Base-by-base conservation (phyloP, 106 monocot species). In the Amphibolis antarctica region DNA sequence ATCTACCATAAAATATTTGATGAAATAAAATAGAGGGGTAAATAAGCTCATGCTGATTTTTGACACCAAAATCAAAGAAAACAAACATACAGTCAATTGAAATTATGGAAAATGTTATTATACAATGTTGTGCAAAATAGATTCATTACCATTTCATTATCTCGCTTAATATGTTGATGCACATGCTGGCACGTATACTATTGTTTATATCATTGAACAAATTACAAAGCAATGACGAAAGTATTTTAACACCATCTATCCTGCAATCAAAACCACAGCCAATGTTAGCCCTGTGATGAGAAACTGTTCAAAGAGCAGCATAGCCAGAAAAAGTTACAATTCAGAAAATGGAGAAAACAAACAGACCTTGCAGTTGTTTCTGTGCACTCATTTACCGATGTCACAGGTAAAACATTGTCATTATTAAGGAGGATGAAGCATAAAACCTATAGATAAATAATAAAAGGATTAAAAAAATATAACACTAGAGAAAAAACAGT, bases 61-160 rank as follows among this genome's bases (percentile, higher is more conserved):
- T n/a, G n/a, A n/a, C n/a, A n/a, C n/a, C n/a, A n/a, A n/a, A n/a
- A n/a, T n/a, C n/a, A n/a, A n/a, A n/a, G n/a, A n/a, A n/a, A n/a
- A n/a, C n/a, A n/a, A n/a, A n/a, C n/a, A n/a, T n/a, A n/a, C n/a
- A n/a, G n/a, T n/a, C n/a, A 36, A 36, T 36, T 4, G 7, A 36
- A 36, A 36, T 36, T 36, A 7, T 36, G 36, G 36, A 2, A 36
- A 2, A 36, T 4, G 36, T 7, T 36, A 36, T 36, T 36, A 36
- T 7, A 36, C 13, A 10, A 29, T 4, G 10, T 1, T 10, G 17
- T 13, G 42, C 9, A 67, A 28, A 59, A 46, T 10, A 49, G 55
- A 66, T 50, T 42, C 28, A 69, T 59, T 78, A 98, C 96, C 90
- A 85, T 62, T 87, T 83, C 48, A 98, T 42, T 69, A 91, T 76